Base-by-base conservation (phyloP, 1,284 basidiomycete species). In the Entoloma clypeatum region DNA sequence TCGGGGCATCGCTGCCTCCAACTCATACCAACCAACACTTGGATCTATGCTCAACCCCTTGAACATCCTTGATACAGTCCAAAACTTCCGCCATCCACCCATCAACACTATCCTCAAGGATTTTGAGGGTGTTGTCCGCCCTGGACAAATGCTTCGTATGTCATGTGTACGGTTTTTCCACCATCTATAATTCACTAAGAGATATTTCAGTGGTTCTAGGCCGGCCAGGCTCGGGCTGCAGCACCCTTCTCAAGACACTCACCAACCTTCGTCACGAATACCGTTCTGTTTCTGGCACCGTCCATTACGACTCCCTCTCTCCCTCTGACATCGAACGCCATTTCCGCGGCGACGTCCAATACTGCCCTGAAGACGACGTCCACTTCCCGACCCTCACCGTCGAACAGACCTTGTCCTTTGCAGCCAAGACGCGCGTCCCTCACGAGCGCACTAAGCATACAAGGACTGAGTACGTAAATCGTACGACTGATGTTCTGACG, bases 381-480 rank as follows among this genome's bases (percentile, higher is more conserved):
- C 84, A 86, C 53, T 81, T 84, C 57, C 76, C 83, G 0, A 79
- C 77, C 6, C 71, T 87, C 29, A 84, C 80, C 2, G 83, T 86
- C 18, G 71, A 71, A 46, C 72, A 79, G 57, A 83, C 80, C 2
- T 59, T 82, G 16, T 57, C 63, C n/a, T 77, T 85, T 52, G 71
- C 81, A 3, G 67, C 77, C 0, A 70, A 68, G 41, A 75, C 71
- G 11, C 72, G 79, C 8, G 69, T 77, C 1, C 79, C 79, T 2
- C 68, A 64, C 0, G 50, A 48, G 2, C 72, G 79, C 38, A 38
- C 71, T 5, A 63, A 60, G 4, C 57, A 63, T 10, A 60, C 69
- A 0, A 69, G 78, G 19, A 61, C 71, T 30, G 61, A 71, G 13
- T 78, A 68, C 39, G 45, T 41, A 2, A 60, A 61, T 8, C 58